A percentile compares a stretch with the other conserved stretches of the same genome.
Evolutionary conservation across 169 alveolate genomes (phyloP).

Genomic region (Cryptosporidium ubiquitum): DNA sequence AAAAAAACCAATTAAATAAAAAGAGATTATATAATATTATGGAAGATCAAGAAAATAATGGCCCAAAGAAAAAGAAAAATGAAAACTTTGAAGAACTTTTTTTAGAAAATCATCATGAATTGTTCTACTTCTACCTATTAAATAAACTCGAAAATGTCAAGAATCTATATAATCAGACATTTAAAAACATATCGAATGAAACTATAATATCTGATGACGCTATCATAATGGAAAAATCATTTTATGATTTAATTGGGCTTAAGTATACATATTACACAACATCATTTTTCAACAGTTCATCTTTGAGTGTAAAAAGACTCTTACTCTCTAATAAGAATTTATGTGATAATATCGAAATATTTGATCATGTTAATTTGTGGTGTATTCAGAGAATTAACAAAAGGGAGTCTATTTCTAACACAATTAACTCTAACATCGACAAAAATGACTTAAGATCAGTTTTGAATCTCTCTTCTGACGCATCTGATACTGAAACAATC

Average conservation of each 20-base stretch:
- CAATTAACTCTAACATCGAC: not conserved
- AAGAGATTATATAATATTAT: not conserved
- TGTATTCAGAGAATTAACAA: conserved; percentile 1
- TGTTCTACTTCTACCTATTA: not conserved
- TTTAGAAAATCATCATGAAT: not conserved
- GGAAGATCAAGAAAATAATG: not conserved
- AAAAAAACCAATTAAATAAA: not conserved
- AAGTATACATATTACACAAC: conserved; percentile 27
- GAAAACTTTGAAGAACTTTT: not conserved
- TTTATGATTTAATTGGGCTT: conserved; percentile 37
- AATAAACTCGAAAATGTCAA: not conserved
- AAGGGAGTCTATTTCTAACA: not conserved
- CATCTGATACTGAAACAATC: not conserved
- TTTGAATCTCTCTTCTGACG: not conserved
- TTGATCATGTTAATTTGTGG: not conserved
- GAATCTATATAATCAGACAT: not conserved
- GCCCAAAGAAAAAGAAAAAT: not conserved
- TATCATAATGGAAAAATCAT: not conserved
- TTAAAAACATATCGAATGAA: not conserved
- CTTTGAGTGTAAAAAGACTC: not conserved
- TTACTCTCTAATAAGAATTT: not conserved
- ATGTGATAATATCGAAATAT: not conserved
- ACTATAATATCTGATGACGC: not conserved
- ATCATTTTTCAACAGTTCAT: not conserved
- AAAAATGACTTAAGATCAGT: not conserved